These are phyloP conservation scores for Geotrichum histeridarum DNA, from an alignment of 1,139 yeast species.

Conservation along the genomic window DNA sequence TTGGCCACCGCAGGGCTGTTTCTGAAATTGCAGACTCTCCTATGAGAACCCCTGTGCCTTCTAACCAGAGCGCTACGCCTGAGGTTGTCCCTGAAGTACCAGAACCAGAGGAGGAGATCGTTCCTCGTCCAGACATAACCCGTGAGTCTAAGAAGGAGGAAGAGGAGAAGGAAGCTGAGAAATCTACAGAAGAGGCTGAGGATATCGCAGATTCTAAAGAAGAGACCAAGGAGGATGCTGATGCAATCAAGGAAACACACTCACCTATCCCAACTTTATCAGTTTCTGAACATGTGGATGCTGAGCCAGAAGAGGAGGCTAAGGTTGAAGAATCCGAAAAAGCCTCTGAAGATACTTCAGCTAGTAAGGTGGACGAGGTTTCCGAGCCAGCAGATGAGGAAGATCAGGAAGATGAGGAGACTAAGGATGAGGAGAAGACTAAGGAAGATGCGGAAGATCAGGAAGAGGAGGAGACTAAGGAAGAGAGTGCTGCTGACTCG, in stretches of 20 bases:
- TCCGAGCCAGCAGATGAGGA: not conserved
- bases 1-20: conserved; percentile 17
- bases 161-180: not conserved
- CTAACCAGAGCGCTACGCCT: not conserved
- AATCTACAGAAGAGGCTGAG: conserved; percentile 7
- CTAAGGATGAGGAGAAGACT: conserved; percentile 28
- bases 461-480: conserved; percentile 24
- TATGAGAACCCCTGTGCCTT: not conserved
- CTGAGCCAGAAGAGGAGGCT: conserved; percentile 20
- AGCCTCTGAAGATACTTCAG: conserved; percentile 21
- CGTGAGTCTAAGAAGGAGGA: not conserved
- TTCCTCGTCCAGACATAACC: not conserved
- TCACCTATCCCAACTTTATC: not conserved
- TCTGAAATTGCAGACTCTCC: conserved; percentile 19
- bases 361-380: conserved; percentile 17
- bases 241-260: not conserved
- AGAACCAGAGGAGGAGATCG: conserved; percentile 7
- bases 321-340: conserved; percentile 15
- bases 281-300: conserved; percentile 1
- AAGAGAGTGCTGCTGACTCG: conserved; percentile 22
- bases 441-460: conserved; percentile 24
- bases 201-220: not conserved
- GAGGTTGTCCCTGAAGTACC: conserved; percentile 19
- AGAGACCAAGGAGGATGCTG: not conserved
- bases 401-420: conserved; percentile 21